These are phyloP conservation scores for Mycena citricolor DNA, from an alignment of 1,284 basidiomycete species.

Conservation along the genomic window DNA sequence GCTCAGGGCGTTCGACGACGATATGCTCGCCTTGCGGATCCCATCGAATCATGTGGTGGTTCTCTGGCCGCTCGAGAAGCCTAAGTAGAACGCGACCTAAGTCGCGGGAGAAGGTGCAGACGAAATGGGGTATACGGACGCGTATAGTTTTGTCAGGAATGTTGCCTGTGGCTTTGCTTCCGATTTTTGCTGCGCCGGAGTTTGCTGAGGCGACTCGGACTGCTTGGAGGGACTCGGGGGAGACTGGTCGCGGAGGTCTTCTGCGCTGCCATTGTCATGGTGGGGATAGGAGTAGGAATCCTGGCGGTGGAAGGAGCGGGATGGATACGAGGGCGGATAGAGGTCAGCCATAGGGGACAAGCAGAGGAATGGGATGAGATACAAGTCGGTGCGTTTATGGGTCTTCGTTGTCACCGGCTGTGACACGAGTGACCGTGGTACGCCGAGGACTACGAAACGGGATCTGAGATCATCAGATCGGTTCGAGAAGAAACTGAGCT, in stretches of 20 bases:
- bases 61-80: conserved; percentile 80
- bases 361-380: conserved; percentile 19
- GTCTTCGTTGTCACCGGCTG: conserved; percentile 10
- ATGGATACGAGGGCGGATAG: conserved; percentile 61
- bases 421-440: conserved; percentile 8
- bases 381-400: no score
- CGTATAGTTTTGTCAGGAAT: conserved; percentile 90
- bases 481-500: no score
- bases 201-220: conserved; percentile 44
- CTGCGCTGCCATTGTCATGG: conserved; percentile 43
- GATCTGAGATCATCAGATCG: no score
- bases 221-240: conserved; percentile 49
- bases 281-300: conserved; percentile 47
- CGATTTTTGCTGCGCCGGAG: conserved; percentile 42
- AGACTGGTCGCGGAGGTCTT: conserved; percentile 47
- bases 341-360: conserved; percentile 59
- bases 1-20: conserved; percentile 88
- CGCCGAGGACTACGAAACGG: no score
- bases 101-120: conserved; percentile 25
- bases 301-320: conserved; percentile 38
- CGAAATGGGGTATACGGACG: conserved; percentile 42
- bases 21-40: conserved; percentile 87
- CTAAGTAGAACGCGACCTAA: conserved; percentile 43
- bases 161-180: conserved; percentile 82
- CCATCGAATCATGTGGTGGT: conserved; percentile 92